A percentile compares a stretch with the other conserved stretches of the same genome.
Conservation (phyloP, 768 basidiomycete genomes). For the Lactarius tabidus region DNA sequence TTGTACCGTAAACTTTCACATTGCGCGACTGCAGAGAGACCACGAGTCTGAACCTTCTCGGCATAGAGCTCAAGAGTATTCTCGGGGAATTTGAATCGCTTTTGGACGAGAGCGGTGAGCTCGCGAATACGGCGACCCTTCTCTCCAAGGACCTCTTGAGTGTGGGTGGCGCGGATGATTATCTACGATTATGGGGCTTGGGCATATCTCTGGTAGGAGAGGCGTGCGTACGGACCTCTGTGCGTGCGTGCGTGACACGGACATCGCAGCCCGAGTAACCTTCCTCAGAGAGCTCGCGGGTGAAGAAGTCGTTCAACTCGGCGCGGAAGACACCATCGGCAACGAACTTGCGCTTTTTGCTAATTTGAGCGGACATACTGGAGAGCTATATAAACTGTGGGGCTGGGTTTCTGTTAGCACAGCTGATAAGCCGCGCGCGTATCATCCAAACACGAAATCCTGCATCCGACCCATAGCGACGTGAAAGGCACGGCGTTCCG, state of each 20-base stretch:
- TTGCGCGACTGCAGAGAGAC: constrained; percentile 96
- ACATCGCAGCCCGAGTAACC: constrained; percentile 99
- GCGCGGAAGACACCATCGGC: constrained; percentile 99
- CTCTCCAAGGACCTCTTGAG: constrained; percentile 97
- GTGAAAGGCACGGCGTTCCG: not conserved
- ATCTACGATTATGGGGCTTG: constrained; percentile 49
- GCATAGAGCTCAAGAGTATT: constrained; percentile 98
- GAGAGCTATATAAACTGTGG: constrained; percentile 18
- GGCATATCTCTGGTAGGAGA: constrained; percentile 2
- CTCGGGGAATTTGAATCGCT: constrained; percentile 99
- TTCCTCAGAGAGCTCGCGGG: constrained; percentile 96
- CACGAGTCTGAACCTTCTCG: constrained; percentile 98
- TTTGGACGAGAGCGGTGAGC: constrained; percentile 96
- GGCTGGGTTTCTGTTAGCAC: constrained; percentile 15
- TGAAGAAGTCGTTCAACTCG: constrained; percentile 99
- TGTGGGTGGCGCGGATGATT: constrained; percentile 99
- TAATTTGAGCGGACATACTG: constrained; percentile 83
- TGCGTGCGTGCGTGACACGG: constrained; percentile 97
- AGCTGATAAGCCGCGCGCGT: not conserved
- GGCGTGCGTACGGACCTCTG: constrained; percentile 56
- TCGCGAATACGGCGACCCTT: constrained; percentile 99
- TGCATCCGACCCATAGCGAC: constrained; percentile 21
- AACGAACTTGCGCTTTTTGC: constrained; percentile 98
- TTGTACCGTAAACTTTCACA: constrained; percentile 99
- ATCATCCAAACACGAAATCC: constrained; percentile 14